phyloP scores from a whole-genome alignment of 495 filamentous ascomycete species.

The Penicillium flavigenum region DNA sequence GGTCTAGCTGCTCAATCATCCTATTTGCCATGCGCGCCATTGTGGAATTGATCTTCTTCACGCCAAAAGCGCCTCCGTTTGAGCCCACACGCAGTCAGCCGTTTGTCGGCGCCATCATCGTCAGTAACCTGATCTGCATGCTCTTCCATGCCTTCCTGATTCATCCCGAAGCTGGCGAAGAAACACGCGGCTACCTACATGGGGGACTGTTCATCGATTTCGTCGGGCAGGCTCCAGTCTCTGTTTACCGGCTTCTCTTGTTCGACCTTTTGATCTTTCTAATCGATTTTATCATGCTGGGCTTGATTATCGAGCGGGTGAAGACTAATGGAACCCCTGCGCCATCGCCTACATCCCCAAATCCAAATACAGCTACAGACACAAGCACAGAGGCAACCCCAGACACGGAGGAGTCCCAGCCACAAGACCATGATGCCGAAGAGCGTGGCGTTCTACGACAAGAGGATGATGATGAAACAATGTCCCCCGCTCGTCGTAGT shows the following conservation, averaged over 20 bases:
- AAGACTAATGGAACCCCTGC: constrained; percentile 37
- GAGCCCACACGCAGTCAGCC: constrained; percentile 61
- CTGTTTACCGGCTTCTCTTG: constrained; percentile 59
- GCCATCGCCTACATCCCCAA: constrained; percentile 7
- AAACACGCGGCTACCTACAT: constrained; percentile 76
- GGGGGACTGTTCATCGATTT: constrained; percentile 86
- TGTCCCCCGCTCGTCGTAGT: constrained; percentile 4
- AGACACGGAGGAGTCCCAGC: constrained; percentile 12
- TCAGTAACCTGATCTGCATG: constrained; percentile 70
- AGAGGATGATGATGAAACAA: constrained; percentile 35
- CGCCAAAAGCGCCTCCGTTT: constrained; percentile 70
- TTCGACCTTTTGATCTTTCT: constrained; percentile 65
- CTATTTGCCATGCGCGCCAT: constrained; percentile 68
- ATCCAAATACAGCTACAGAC: constrained; percentile 13
- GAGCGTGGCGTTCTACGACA: constrained; percentile 68
- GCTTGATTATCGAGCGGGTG: constrained; percentile 68
- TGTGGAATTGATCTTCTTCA: constrained; percentile 73
- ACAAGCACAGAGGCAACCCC: constrained; percentile 10
- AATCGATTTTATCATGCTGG: constrained; percentile 73
- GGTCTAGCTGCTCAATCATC: constrained; percentile 70
- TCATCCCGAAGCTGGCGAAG: constrained; percentile 67
- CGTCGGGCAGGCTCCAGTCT: constrained; percentile 76
- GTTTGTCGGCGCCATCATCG: constrained; percentile 68
- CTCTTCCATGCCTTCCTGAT: constrained; percentile 64
- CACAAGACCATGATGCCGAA: constrained; percentile 76